Conservation (phyloP, 441 rosid species). For the Sinapis alba region DNA sequence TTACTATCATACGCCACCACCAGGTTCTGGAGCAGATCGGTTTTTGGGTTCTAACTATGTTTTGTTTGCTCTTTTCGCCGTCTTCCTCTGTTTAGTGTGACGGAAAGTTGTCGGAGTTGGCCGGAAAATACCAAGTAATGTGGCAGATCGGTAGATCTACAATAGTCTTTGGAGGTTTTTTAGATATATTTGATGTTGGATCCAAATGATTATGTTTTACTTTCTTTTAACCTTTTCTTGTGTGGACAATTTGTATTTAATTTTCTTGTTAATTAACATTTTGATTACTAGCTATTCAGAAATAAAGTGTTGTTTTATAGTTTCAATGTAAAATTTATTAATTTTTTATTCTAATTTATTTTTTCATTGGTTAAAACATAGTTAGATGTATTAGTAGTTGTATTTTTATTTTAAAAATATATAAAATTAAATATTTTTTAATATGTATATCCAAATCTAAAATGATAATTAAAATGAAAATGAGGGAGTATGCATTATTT, state of each 20-base stretch:
- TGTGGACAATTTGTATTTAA: slow-evolving; percentile 47
- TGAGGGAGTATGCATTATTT: not conserved
- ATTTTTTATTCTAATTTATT: too few species aligned
- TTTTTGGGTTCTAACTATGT: slow-evolving; percentile 24
- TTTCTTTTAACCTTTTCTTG: slow-evolving; percentile 36
- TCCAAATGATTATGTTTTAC: slow-evolving; percentile 31
- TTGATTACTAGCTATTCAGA: slow-evolving; percentile 24
- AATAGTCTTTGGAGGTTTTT: slow-evolving; percentile 14
- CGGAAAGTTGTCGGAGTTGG: not conserved
- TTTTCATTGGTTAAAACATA: too few species aligned
- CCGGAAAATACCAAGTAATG: slow-evolving; percentile 41
- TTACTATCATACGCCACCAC: slow-evolving; percentile 77
- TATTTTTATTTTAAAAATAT: too few species aligned
- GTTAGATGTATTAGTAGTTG: too few species aligned
- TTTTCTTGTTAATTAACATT: slow-evolving; percentile 31
- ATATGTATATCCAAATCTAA: too few species aligned
- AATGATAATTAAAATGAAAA: too few species aligned
- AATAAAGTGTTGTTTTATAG: slow-evolving; percentile 25
- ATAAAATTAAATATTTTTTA: too few species aligned
- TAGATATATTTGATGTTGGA: slow-evolving; percentile 18
- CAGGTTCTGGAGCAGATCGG: slow-evolving; percentile 43
- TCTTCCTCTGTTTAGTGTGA: slow-evolving; percentile 41
- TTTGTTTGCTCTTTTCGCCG: slow-evolving; percentile 4
- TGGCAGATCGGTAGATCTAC: slow-evolving; percentile 57
- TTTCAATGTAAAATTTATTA: too few species aligned